Percentiles rank a stretch among this genome's conserved stretches.
Conservation (phyloP, 768 basidiomycete species). For the Termitomyces bulborhizus region DNA sequence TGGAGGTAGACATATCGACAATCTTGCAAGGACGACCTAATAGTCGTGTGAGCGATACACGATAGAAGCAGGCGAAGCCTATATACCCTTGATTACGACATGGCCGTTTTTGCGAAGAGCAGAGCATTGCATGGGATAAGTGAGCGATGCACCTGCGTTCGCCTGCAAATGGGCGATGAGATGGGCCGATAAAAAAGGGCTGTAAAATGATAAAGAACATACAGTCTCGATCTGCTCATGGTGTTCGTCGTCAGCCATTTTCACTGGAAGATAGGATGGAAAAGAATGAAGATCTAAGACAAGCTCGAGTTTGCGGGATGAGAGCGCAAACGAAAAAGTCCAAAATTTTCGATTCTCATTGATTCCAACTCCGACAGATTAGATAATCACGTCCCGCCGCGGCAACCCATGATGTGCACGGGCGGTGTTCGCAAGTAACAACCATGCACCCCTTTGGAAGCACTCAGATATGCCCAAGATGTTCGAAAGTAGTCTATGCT, state of each 20-base stretch:
- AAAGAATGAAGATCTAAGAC: conserved; percentile 20
- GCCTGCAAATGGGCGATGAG: conserved; percentile 34
- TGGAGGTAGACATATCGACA: conserved; percentile 99
- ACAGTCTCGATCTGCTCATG: conserved; percentile 85
- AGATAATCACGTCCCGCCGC: conserved; percentile 12
- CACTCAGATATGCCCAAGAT: conserved; percentile 67
- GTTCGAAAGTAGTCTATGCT: conserved; percentile 74
- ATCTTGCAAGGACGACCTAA: conserved; percentile 94
- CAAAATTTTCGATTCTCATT: conserved; percentile 15
- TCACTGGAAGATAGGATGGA: conserved; percentile 21
- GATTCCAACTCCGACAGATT: conserved; percentile 19
- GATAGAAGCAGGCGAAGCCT: neutral
- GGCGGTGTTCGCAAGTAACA: conserved; percentile 2
- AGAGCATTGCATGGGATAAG: conserved; percentile 92
- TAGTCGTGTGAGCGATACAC: conserved; percentile 3
- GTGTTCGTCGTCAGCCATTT: conserved; percentile 93
- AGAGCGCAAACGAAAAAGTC: conserved; percentile 13
- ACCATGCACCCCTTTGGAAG: conserved; percentile 71
- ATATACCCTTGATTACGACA: conserved; percentile 89
- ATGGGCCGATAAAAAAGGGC: neutral
- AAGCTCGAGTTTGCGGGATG: conserved; percentile 13
- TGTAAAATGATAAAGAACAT: conserved; percentile 14
- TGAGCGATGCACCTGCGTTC: conserved; percentile 68
- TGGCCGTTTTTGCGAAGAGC: conserved; percentile 89
- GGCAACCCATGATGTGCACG: neutral